Evolutionary conservation across 495 filamentous ascomycete genomes (phyloP), one percentile per base, ranked within the genome.

Genomic region (Aspergillus cavernicola): DNA sequence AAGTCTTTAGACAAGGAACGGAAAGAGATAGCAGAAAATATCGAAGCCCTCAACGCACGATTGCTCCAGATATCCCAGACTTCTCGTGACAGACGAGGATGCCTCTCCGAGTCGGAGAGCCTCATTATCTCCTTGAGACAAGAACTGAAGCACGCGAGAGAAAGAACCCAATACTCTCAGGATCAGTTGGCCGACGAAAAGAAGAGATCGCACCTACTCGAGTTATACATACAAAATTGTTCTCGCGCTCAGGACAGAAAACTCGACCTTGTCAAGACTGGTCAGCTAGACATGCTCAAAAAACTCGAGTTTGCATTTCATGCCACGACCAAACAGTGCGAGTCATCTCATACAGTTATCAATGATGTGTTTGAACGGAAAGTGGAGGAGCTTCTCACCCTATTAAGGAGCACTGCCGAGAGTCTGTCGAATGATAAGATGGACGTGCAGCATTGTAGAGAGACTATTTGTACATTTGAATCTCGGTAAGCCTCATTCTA

Each of bases 221-320:
- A 75, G 23, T 46, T 54, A 8, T 72, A 67, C 36, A 71, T 75
- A 18, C 66, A 67, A 37, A 63, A 63, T 9, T 55, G 53, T 29
- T 61, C 69, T 31, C 56, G 48, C 10, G 42, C 26, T 18, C 70
- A 75, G 16, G 48, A 55, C 3, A 61, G 48, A 32, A 61, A 61
- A 29, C 40, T 72, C 1, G 44, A 36, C 12, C 24, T 57, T 12
- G 57, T 75, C 42, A 61, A 41, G 54, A 32, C 54, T 3, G 60
- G 61, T n/a, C 72, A 75, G 39, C 33, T 51, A 6, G 55, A 54
- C 10, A 52, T 71, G 12, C 28, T 58, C 3, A 57, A 57, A 12
- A 64, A 50, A 6, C 12, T 75, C 2, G 39, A 56, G 2, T 50
- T 52, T 0, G 57, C 45, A 0, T 58, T 66, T 7, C 33, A 63